Conservation (phyloP, 2,329 filamentous ascomycete species). For the Basipetospora chlamydospora region DNA sequence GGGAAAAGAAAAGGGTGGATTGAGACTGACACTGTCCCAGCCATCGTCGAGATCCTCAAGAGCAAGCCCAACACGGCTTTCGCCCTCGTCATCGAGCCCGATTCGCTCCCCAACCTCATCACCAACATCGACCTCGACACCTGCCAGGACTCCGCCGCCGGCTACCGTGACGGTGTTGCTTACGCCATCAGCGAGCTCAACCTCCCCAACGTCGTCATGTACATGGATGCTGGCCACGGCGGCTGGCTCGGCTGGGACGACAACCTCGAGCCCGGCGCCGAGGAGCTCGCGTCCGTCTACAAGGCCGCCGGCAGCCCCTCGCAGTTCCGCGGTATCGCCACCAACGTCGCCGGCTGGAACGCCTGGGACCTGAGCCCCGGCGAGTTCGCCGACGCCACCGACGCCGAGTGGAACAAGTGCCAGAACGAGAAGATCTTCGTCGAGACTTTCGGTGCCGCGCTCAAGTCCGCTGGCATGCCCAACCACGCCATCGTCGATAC, state of each 20-base stretch:
- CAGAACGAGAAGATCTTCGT: slow-evolving; percentile 27
- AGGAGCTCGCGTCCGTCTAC: slow-evolving; percentile 24
- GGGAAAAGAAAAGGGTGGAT: too few relatives aligned
- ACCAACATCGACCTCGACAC: slow-evolving; percentile 31
- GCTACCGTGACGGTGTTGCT: slow-evolving; percentile 39
- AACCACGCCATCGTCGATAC: slow-evolving; percentile 28
- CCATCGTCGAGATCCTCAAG: too few relatives aligned
- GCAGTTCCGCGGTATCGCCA: slow-evolving; percentile 23
- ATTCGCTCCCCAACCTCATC: slow-evolving; percentile 47
- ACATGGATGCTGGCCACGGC: slow-evolving; percentile 48
- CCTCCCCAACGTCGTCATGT: slow-evolving; percentile 47
- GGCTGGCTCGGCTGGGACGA: slow-evolving; percentile 51
- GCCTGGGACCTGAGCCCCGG: slow-evolving; percentile 19
- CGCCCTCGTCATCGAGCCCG: slow-evolving; percentile 24
- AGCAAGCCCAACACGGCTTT: too few relatives aligned
- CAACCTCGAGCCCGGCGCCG: slow-evolving; percentile 31
- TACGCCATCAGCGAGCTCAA: slow-evolving; percentile 43
- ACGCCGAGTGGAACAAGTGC: background rate
- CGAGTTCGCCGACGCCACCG: background rate
- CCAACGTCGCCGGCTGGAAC: slow-evolving; percentile 27
- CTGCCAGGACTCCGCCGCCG: slow-evolving; percentile 36
- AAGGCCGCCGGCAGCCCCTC: slow-evolving; percentile 21
- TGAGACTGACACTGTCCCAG: too few relatives aligned
- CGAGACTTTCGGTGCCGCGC: slow-evolving; percentile 22
- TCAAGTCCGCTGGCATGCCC: slow-evolving; percentile 23